Evolutionary conservation across 192 early-diverging fungal genomes (phyloP), one percentile per base, ranked within the genome.

Genomic region (Coemansia sp.): DNA sequence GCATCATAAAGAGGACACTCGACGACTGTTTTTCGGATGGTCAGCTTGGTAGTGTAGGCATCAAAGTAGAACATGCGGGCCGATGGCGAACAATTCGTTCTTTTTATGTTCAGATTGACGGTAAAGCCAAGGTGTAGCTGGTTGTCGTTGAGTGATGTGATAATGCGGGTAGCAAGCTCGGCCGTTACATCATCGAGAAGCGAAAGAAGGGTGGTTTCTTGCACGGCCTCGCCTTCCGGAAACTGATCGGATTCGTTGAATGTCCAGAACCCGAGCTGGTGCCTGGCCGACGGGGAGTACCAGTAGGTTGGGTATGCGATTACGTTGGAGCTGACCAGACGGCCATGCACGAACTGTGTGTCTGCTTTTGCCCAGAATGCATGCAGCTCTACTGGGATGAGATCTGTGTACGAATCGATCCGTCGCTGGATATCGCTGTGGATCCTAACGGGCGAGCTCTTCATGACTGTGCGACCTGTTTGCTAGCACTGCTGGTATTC

Each of bases 1-100:
- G 70, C 66, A 37, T 78, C 76, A 52, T 41, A 78, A 10, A 78
- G 43, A 32, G 60, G 54, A 21, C 70, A 72, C 21, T 78, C 67
- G 37, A 72, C 21, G 1, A 54, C 41, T 7, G 68, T 52, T 40
- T 72, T 78, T n/a, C 70, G 41, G 9, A 18, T 54, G 21, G 56
- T 18, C 11, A 65, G 32, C 3, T 11, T 6, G n/a, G 32, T 19
- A 13, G 52, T 37, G 1, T 13, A 22, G 1, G 67, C 62, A 5
- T 72, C 63, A 68, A 78, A 72, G 21, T 56, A 78, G 62, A 78
- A 69, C 46, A 12, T 40, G 1, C 62, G 52, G 32, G 66, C 74
- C 0, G 40, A 6, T 6, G 66, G 26, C n/a, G 56, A 46, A 4
- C 0, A n/a, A 5, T 5, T 48, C 1, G 40, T 41, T 41, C 41